Evolutionary conservation across 208 protist genomes (phyloP), one percentile per base, ranked within the genome.

Genomic region (Novymonas esmeraldas): DNA sequence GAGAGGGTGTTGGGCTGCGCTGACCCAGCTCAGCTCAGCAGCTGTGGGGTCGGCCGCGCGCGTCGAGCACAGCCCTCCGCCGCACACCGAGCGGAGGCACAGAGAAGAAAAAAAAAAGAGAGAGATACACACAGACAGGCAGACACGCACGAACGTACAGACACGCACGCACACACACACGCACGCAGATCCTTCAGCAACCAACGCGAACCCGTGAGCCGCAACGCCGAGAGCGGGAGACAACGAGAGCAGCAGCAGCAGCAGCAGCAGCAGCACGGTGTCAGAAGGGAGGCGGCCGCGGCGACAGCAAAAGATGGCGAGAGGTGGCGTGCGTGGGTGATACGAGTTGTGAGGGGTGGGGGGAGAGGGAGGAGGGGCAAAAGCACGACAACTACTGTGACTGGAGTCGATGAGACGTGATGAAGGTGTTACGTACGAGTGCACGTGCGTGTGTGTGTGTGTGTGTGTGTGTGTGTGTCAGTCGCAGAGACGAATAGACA

Each of bases 61-160:
- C n/a, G n/a, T n/a, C n/a, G n/a, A n/a, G n/a, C n/a, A n/a, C n/a
- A n/a, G n/a, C n/a, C n/a, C n/a, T n/a, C n/a, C n/a, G n/a, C n/a
- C n/a, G n/a, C n/a, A n/a, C n/a, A n/a, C n/a, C n/a, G n/a, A n/a
- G n/a, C n/a, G n/a, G n/a, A n/a, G n/a, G n/a, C n/a, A 42, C 2
- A 60, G 54, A 52, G 18, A 52, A 31, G 52, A 22, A 69, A 61
- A 50, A 22, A 22, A 63, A 49, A 49, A 9, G 14, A 49, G 7
- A n/a, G 18, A 31, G 18, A 22, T 46, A 46, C 3, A 22, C 2
- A n/a, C 1, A 33, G 10, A 51, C 9, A 56, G 10, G 31, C 31
- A 36, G 18, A 64, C 13, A 1, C 16, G 29, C 16, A 61, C 18
- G 20, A 5, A 61, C 29, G 11, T 26, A 45, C 36, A 39, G 20